Percentiles rank a stretch among this genome's conserved stretches.
Conservation (phyloP, 192 early-diverging fungal genomes). For the Spinellus fusiger region DNA sequence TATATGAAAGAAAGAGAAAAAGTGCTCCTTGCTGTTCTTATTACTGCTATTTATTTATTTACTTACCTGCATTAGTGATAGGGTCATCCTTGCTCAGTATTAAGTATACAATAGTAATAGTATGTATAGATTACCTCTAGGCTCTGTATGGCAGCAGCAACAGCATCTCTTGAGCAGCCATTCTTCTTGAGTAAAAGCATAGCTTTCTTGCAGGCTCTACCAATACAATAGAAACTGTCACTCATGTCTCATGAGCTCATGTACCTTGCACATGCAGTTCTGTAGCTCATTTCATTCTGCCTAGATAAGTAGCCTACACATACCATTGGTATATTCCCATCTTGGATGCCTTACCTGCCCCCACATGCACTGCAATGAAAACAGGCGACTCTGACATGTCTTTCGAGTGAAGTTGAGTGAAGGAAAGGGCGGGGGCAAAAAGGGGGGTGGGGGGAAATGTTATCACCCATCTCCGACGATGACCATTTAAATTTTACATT, state of each 20-base stretch:
- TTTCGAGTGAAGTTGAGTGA: no score
- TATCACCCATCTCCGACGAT: no score
- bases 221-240: neutral
- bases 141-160: conserved; percentile 29
- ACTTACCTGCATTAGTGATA: conserved; percentile 36
- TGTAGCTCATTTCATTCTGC: conserved; percentile 26
- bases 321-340: neutral
- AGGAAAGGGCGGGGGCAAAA: no score
- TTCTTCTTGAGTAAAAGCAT: conserved; percentile 21
- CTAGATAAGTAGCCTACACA: conserved; percentile 23
- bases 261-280: conserved; percentile 31
- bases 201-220: conserved; percentile 35
- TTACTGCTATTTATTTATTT: neutral
- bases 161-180: conserved; percentile 20
- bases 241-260: neutral
- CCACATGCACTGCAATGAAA: conserved; percentile 49
- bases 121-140: conserved; percentile 25
- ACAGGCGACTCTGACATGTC: neutral
- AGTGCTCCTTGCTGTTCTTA: neutral
- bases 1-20: neutral
- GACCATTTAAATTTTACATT: no score
- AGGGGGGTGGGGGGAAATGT: no score
- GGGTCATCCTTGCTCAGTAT: conserved; percentile 26
- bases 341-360: conserved; percentile 32
- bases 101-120: neutral